phyloP scores from a whole-genome alignment of 1,284 basidiomycete genomes.

The Puccinia novopanici region DNA sequence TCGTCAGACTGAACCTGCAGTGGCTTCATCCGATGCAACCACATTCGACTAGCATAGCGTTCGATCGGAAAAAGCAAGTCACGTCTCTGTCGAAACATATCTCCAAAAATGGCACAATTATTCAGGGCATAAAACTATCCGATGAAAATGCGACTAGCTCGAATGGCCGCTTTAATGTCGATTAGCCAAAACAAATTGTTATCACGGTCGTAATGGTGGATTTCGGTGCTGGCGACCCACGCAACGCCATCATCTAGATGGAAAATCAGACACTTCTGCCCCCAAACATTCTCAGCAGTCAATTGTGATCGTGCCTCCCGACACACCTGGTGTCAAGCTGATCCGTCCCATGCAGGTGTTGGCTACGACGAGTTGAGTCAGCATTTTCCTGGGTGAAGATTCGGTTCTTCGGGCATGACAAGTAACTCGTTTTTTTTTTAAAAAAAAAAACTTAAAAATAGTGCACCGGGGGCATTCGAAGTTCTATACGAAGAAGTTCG shows the following conservation, averaged over 20 bases:
- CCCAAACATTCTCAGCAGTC: constrained; percentile 77
- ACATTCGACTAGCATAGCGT: constrained; percentile 86
- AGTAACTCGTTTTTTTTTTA: constrained; percentile 70
- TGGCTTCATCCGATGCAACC: constrained; percentile 91
- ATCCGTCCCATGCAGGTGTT: constrained; percentile 83
- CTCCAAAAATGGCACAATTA: background rate
- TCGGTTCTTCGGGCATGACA: constrained; percentile 80
- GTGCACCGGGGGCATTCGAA: constrained; percentile 76
- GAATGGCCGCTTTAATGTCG: constrained; percentile 2
- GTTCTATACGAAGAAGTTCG: constrained; percentile 91
- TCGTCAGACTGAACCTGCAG: constrained; percentile 61
- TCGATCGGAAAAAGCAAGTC: constrained; percentile 33
- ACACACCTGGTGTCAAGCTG: constrained; percentile 81
- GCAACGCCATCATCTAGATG: constrained; percentile 83
- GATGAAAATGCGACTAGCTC: background rate
- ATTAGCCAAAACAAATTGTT: constrained; percentile 86
- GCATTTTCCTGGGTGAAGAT: background rate
- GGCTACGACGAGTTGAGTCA: constrained; percentile 56
- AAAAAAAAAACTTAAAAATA: too few species aligned
- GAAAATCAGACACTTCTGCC: constrained; percentile 68
- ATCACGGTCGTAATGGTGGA: constrained; percentile 99
- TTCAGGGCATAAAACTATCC: background rate
- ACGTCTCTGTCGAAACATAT: background rate
- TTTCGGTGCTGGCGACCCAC: constrained; percentile 92
- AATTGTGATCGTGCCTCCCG: constrained; percentile 86